Conservation (phyloP, 2,329 filamentous ascomycete genomes). For the Aspergillus bombycis region DNA sequence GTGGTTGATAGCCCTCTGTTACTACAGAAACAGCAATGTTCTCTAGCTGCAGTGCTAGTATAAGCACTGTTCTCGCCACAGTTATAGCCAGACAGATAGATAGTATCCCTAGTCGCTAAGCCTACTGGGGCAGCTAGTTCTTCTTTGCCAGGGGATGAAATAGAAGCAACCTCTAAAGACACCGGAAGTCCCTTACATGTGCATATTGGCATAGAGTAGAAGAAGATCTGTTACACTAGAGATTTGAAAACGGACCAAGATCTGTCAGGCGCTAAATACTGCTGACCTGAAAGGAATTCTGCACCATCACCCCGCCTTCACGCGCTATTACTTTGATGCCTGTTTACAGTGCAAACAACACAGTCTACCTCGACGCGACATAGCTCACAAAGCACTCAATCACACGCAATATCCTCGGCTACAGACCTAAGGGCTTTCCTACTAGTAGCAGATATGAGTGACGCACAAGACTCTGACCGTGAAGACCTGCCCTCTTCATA, state of each 20-base stretch:
- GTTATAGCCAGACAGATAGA: accelerated
- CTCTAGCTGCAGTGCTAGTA: too few species aligned
- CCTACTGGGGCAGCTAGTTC: too few species aligned
- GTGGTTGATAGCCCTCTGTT: neutral
- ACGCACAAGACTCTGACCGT: neutral
- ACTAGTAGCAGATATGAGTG: neutral
- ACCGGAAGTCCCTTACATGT: neutral
- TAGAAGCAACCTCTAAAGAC: neutral
- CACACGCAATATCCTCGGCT: neutral
- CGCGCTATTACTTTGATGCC: too few species aligned
- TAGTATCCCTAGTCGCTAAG: too few species aligned
- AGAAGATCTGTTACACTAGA: neutral
- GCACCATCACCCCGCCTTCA: too few species aligned
- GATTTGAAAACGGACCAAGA: neutral
- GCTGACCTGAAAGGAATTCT: neutral
- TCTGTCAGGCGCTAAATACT: neutral
- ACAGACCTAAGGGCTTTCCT: neutral
- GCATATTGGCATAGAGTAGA: neutral
- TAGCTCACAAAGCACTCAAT: neutral
- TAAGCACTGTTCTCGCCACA: neutral
- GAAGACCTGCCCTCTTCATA: neutral
- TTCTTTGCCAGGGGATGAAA: neutral
- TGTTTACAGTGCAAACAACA: too few species aligned
- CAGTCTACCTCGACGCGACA: neutral
- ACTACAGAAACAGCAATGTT: neutral